Conservation (phyloP, 129 eudicot genomes). For the Erigeron canadensis region DNA sequence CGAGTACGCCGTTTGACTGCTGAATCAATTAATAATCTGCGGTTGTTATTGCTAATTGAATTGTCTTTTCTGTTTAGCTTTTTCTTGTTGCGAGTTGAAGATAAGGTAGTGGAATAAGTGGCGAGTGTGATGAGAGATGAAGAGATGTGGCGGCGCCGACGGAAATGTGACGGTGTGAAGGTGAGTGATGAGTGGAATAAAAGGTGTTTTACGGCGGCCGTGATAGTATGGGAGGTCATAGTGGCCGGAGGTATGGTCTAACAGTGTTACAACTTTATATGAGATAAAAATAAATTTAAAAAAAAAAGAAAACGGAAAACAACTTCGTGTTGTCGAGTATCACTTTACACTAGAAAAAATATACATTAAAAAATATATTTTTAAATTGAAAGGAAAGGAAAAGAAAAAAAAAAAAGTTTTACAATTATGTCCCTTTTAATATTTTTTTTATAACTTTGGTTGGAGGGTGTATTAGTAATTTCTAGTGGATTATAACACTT, state of each 20-base stretch:
- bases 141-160: slow-evolving; percentile 23
- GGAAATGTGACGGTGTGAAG: not conserved
- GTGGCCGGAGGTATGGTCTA: not conserved
- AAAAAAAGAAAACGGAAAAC: too few relatives aligned
- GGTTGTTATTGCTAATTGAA: slow-evolving; percentile 25
- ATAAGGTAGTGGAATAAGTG: slow-evolving; percentile 37
- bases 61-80: slow-evolving; percentile 25
- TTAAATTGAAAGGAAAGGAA: too few relatives aligned
- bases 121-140: slow-evolving; percentile 22
- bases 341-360: too few relatives aligned
- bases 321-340: too few relatives aligned
- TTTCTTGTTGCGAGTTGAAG: slow-evolving; percentile 25
- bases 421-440: too few relatives aligned
- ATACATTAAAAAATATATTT: too few relatives aligned
- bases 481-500: too few relatives aligned
- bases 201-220: slow-evolving; percentile 35
- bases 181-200: slow-evolving; percentile 10
- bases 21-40: slow-evolving; percentile 34
- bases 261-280: too few relatives aligned
- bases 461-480: too few relatives aligned
- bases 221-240: slow-evolving; percentile 30
- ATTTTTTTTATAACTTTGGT: too few relatives aligned
- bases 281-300: too few relatives aligned
- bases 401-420: too few relatives aligned
- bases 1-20: slow-evolving; percentile 76